Evolutionary conservation across 2,329 filamentous ascomycete species (phyloP), one percentile per base, ranked within the genome.

Genomic region (Drechslerella coelobrocha): DNA sequence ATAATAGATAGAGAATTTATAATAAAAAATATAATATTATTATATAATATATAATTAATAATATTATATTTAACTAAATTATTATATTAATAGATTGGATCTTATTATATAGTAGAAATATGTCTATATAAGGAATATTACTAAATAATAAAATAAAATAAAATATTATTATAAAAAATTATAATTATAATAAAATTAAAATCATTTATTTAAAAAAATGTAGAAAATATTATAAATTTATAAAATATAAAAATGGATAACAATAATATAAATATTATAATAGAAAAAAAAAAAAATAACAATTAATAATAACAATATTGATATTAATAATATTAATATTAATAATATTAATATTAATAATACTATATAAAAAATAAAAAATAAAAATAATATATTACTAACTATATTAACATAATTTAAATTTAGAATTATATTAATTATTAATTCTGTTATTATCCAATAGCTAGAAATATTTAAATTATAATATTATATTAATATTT

Each of bases 51-150:
- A 17, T 50, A 37, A 50, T 10, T 19, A 14, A 60, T 60, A 39
- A 60, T 19, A 27, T 37, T 6, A 51, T 60, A 60, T 51, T 60
- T 39, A 59, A 59, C 48, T 9, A 59, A 39, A 37, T 17, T 24
- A 21, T 59, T 48, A 8, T 29, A 19, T n/a, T 24, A 50, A 24
- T 26, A 23, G 41, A 60, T 50, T 24, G 19, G 7, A 17, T 26
- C 39, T 60, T 60, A 50, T 27, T 19, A 60, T 50, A 29, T 34
- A 31, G 50, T 9, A 24, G 34, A 24, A 21, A n/a, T 2, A 10
- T 29, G 48, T 37, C 48, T 60, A 50, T 39, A n/a, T n/a, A 60
- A 23, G 27, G 56, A 54, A 56, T 34, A 47, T 23, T 53, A 55
- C 17, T n/a, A 52, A 31, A n/a, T 47, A 34, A 61, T 61, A 29